Evolutionary conservation across 2,329 filamentous ascomycete species (phyloP).

Genomic region (Fusarium burgessii): DNA sequence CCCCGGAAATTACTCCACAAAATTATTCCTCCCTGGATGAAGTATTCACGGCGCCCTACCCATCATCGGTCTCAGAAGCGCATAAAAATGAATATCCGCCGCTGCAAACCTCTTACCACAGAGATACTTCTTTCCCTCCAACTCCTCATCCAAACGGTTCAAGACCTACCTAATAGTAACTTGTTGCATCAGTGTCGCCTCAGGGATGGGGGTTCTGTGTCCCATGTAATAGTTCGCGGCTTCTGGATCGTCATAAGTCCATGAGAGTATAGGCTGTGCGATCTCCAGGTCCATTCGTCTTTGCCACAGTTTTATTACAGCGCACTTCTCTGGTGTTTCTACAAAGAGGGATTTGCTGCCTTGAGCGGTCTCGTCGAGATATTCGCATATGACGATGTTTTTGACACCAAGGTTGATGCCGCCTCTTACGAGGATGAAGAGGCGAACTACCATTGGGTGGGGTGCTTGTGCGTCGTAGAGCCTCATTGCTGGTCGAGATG

Average conservation of each 20-base stretch:
- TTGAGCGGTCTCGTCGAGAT: slow-evolving; percentile 1
- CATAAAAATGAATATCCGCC: slow-evolving; percentile 14
- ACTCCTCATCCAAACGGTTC: slow-evolving; percentile 12
- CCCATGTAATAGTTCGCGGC: slow-evolving; percentile 14
- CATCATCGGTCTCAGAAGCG: background rate
- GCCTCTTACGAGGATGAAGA: slow-evolving; percentile 33
- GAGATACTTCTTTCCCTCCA: slow-evolving; percentile 11
- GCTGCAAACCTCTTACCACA: slow-evolving; percentile 10
- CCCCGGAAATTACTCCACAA: background rate
- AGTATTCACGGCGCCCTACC: background rate
- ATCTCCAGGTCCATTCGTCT: slow-evolving; percentile 13
- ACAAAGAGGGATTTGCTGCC: background rate
- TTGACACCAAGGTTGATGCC: slow-evolving; percentile 15
- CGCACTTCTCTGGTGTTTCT: background rate
- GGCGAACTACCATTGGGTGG: slow-evolving; percentile 22
- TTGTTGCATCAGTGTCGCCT: background rate
- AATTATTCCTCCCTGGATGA: slow-evolving; percentile 4
- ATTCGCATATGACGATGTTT: slow-evolving; percentile 4
- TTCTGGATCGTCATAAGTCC: background rate
- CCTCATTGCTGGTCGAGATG: background rate
- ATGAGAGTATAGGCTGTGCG: slow-evolving; percentile 1
- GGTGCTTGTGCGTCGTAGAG: slow-evolving; percentile 21
- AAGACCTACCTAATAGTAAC: slow-evolving; percentile 6
- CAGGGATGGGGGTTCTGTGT: background rate
- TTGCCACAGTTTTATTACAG: slow-evolving; percentile 12